phyloP scores from a whole-genome alignment of 2,329 filamentous ascomycete species.

The Leptodontidium sp. region DNA sequence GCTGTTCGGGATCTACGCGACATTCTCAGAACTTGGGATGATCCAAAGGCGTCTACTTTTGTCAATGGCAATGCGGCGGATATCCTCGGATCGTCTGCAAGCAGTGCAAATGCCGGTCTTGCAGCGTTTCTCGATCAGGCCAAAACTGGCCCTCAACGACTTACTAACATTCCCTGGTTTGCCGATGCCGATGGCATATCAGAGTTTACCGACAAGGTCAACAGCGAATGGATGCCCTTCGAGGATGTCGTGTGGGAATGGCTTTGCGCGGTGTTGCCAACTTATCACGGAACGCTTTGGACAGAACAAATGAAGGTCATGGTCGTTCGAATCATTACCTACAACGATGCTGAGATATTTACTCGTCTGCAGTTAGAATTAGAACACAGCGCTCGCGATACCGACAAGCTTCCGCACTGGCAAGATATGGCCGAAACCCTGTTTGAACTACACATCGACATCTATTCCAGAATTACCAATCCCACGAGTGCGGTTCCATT shows the following conservation, averaged over 20 bases:
- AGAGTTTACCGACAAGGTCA: slow-evolving; percentile 59
- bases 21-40: slow-evolving; percentile 50
- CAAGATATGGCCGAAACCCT: slow-evolving; percentile 64
- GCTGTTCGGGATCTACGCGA: slow-evolving; percentile 49
- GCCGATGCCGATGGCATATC: slow-evolving; percentile 61
- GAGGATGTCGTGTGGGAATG: slow-evolving; percentile 68
- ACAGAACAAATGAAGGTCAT: slow-evolving; percentile 63
- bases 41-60: slow-evolving; percentile 48
- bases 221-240: slow-evolving; percentile 60
- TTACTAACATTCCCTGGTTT: slow-evolving; percentile 56
- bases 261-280: slow-evolving; percentile 58
- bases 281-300: slow-evolving; percentile 65
- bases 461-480: slow-evolving; percentile 69
- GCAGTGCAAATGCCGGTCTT: slow-evolving; percentile 53
- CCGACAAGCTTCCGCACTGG: slow-evolving; percentile 49
- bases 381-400: slow-evolving; percentile 32
- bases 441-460: slow-evolving; percentile 73
- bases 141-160: slow-evolving; percentile 62
- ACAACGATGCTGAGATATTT: slow-evolving; percentile 61
- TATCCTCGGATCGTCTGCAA: slow-evolving; percentile 44
- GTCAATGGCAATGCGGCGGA: slow-evolving; percentile 45
- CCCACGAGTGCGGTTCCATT: slow-evolving; percentile 63
- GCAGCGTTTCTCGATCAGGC: slow-evolving; percentile 71
- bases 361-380: slow-evolving; percentile 56
- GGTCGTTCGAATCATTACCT: slow-evolving; percentile 60